Evolutionary conservation across 257 asterid species (phyloP).

Genomic region (Solanum bukasovii): DNA sequence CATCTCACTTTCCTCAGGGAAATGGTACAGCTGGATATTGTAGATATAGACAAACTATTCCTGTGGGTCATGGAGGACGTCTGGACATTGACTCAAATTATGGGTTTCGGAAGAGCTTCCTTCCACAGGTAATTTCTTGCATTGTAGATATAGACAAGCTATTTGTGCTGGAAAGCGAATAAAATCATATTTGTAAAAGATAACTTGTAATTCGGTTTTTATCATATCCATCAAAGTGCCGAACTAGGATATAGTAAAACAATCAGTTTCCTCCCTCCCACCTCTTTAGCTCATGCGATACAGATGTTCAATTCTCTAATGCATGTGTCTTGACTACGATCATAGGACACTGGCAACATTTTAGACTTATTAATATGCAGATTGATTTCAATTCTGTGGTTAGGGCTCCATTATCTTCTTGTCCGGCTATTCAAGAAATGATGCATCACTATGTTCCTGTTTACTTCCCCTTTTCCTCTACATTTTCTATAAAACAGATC

Average conservation of each 20-base stretch:
- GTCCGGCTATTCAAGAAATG: background rate
- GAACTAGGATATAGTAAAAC: background rate
- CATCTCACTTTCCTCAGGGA: constrained; percentile 27
- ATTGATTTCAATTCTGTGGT: background rate
- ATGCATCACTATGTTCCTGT: background rate
- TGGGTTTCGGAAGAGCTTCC: constrained; percentile 63
- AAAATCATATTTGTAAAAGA: background rate
- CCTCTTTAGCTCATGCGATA: background rate
- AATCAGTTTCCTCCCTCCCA: background rate
- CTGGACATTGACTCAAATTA: constrained; percentile 55
- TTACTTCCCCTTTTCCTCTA: background rate
- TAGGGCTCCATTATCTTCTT: background rate
- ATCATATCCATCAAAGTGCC: background rate
- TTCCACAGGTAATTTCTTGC: constrained; percentile 55
- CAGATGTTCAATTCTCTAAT: background rate
- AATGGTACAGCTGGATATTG: constrained; percentile 67
- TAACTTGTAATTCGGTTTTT: background rate
- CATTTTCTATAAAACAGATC: background rate
- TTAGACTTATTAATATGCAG: background rate
- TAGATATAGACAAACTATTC: constrained; percentile 79
- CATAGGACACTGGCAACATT: background rate
- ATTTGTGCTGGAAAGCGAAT: background rate
- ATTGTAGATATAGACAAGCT: background rate
- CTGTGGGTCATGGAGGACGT: constrained; percentile 60
- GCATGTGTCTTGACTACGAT: background rate